Percentiles rank a stretch among this genome's conserved stretches.
Conservation (phyloP, 208 protist genomes). For the Trypanosoma vivax region DNA sequence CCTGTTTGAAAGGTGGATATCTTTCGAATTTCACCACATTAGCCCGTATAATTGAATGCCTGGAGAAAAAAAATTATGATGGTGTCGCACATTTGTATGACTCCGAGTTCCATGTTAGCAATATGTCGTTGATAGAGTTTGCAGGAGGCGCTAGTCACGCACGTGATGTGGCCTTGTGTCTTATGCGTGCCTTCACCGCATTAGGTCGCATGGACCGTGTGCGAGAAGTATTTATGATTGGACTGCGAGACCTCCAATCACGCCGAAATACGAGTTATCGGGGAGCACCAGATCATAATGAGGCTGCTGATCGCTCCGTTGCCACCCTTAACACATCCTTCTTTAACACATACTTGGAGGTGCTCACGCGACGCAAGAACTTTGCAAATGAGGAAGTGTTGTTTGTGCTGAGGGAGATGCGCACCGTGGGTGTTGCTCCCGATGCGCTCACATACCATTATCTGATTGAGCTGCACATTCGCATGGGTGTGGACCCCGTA, state of each 20-base stretch:
- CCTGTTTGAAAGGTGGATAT: not conserved
- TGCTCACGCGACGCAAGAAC: constrained; percentile 53
- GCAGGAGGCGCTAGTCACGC: constrained; percentile 28
- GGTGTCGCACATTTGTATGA: constrained; percentile 31
- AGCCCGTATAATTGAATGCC: constrained; percentile 8
- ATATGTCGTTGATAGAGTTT: constrained; percentile 35
- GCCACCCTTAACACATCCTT: constrained; percentile 26
- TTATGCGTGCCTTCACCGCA: constrained; percentile 62
- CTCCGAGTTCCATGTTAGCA: constrained; percentile 15
- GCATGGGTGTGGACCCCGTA: constrained; percentile 53
- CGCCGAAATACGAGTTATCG: not conserved
- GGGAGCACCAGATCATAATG: not conserved
- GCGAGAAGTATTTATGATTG: constrained; percentile 45
- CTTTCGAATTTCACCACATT: not conserved
- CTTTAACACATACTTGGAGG: constrained; percentile 78
- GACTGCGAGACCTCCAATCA: constrained; percentile 35
- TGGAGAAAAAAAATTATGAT: constrained; percentile 25
- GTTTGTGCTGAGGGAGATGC: constrained; percentile 62
- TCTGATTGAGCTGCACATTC: constrained; percentile 74
- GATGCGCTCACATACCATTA: constrained; percentile 78
- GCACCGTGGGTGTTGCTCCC: constrained; percentile 16
- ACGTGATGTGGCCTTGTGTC: constrained; percentile 37
- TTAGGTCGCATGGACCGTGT: constrained; percentile 62
- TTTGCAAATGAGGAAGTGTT: constrained; percentile 48
- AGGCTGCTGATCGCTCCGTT: not conserved